These are phyloP conservation scores for Agapanthus africanus DNA, from an alignment of 106 monocot genomes.

Conservation along the genomic window DNA sequence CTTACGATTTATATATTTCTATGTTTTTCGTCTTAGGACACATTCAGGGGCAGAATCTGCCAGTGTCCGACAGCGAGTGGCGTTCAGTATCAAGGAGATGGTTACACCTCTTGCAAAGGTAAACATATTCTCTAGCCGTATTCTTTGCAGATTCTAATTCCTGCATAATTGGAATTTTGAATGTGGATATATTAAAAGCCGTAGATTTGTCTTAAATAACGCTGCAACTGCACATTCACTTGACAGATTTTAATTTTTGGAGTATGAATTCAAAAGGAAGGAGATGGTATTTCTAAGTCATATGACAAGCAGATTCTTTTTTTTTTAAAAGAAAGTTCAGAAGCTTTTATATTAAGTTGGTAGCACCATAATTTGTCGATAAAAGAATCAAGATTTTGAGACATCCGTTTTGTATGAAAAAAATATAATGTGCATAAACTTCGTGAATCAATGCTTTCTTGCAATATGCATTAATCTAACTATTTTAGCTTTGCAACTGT, in stretches of 20 bases:
- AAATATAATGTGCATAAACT: background rate
- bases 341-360: too few relatives aligned
- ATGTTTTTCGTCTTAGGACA: conserved; percentile 40
- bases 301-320: background rate
- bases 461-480: too few relatives aligned
- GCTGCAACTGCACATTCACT: too few relatives aligned
- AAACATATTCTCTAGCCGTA: background rate
- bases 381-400: background rate
- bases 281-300: background rate
- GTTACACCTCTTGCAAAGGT: conserved; percentile 79
- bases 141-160: background rate
- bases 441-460: background rate
- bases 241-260: background rate
- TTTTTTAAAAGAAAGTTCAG: too few relatives aligned
- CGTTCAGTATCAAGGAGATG: conserved; percentile 77
- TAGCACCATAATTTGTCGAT: background rate
- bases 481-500: too few relatives aligned
- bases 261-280: background rate
- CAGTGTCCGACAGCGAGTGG: conserved; percentile 67
- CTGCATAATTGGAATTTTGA: background rate
- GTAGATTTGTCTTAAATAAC: too few relatives aligned
- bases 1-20: background rate
- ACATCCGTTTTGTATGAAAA: background rate
- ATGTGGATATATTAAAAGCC: too few relatives aligned
- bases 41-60: conserved; percentile 81